phyloP scores from a whole-genome alignment of 176 grass and related monocot genomes.

The Lolium rigidum region DNA sequence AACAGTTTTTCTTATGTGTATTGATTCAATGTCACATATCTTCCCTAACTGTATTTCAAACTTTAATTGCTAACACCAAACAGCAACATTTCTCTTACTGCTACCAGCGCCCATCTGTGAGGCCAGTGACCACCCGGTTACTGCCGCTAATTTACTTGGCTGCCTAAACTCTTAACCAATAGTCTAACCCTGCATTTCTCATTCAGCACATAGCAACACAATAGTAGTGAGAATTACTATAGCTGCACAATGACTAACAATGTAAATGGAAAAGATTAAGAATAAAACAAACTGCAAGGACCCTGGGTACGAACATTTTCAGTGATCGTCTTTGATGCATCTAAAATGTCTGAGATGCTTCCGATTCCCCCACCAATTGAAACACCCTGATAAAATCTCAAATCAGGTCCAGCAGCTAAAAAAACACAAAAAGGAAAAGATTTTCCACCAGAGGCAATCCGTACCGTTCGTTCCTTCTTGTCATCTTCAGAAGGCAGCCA shows the following conservation, averaged over 20 bases:
- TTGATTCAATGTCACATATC: background rate
- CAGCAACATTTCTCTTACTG: background rate
- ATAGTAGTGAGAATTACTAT: constrained; percentile 5
- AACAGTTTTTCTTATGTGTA: background rate
- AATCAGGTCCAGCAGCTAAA: constrained; percentile 37
- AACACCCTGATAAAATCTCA: constrained; percentile 74
- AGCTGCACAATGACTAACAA: background rate
- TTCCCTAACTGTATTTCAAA: background rate
- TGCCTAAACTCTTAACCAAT: background rate
- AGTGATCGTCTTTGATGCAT: constrained; percentile 71
- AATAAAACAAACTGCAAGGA: background rate
- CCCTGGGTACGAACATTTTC: constrained; percentile 71
- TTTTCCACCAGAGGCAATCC: constrained; percentile 4
- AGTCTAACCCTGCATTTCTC: background rate
- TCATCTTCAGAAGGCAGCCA: constrained; percentile 70
- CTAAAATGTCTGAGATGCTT: constrained; percentile 88
- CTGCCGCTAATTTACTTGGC: too few relatives aligned
- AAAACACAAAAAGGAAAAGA: constrained; percentile 5
- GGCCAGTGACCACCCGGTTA: background rate
- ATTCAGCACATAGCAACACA: background rate
- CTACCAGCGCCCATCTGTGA: background rate
- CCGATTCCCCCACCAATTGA: constrained; percentile 89
- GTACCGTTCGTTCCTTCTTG: constrained; percentile 90
- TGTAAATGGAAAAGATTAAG: background rate
- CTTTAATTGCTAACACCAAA: background rate